Base-by-base conservation (phyloP, 2,329 filamentous ascomycete genomes). In the Sarocladium oryzae region DNA sequence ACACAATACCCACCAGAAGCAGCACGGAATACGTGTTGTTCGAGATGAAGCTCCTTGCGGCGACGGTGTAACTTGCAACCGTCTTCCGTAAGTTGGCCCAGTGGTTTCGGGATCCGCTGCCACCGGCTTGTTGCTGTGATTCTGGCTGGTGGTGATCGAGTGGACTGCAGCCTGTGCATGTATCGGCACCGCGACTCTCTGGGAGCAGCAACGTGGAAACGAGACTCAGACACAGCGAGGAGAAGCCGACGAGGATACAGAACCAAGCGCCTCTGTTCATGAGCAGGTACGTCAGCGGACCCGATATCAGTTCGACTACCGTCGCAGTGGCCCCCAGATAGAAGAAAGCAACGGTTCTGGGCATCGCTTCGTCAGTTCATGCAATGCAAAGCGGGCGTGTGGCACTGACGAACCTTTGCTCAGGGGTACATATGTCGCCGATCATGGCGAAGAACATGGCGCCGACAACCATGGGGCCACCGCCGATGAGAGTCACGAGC, bases 271-370 rank as follows among this genome's bases (percentile, higher is more conserved):
- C 50, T 20, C 35, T 33, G 23, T 32, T 21, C 50, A 51, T 51
- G 38, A 33, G n/a, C 10, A 23, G 15, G 28, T 32, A 51, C 6
- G 50, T 43, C 15, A 51, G 9, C 10, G 50, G 50, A 3, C 26
- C 38, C 16, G 37, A 38, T 3, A 51, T n/a, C 10, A 51, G 16
- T 3, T 36, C 26, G 3, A 38, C 50, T 3, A 16, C 24, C 15
- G 45, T 13, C n/a, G 9, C n/a, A 1, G 38, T n/a, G 3, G 50
- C 36, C 23, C 16, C 16, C 3, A 51, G 9, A 24, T 45, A 45
- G 16, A 51, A 51, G 50, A 51, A 51, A 10, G 36, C 10, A 35
- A 33, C 35, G 13, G 50, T 9, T 13, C 50, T 51, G 3, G n/a
- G n/a, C n/a, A n/a, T n/a, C 7, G 18, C 6, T 5, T 24, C 10